Conservation (phyloP, 768 basidiomycete species). For the Coprinellus aureogranulatus region DNA sequence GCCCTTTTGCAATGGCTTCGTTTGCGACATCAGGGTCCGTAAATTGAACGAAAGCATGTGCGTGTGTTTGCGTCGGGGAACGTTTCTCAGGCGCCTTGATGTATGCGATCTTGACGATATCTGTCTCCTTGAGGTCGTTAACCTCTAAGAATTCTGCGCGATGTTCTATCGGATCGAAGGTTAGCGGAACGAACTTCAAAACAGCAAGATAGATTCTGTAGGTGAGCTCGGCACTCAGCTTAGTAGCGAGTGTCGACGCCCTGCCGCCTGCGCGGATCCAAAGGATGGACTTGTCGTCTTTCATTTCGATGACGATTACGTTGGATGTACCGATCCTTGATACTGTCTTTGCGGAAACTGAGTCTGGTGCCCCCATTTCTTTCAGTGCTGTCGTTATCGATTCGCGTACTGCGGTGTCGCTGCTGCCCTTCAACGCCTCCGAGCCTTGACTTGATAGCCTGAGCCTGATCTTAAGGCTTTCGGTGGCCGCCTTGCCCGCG, state of each 20-base stretch:
- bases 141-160: background rate
- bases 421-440: background rate
- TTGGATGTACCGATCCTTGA: background rate
- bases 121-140: background rate
- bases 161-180: background rate
- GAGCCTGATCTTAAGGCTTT: background rate
- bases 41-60: constrained; percentile 12
- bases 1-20: constrained; percentile 9
- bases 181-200: background rate
- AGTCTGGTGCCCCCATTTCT: background rate
- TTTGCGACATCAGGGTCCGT: constrained; percentile 12
- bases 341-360: too few relatives aligned
- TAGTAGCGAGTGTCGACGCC: background rate
- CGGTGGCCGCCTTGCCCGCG: background rate
- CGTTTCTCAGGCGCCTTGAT: background rate
- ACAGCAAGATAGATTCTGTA: background rate
- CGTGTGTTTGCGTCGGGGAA: background rate
- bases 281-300: background rate
- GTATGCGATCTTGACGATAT: background rate
- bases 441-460: background rate
- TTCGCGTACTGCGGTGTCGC: background rate
- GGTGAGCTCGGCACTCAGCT: background rate
- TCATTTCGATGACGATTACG: background rate
- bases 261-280: background rate
- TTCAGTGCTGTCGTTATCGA: background rate